These are phyloP conservation scores for Canavalia gladiata DNA, from an alignment of 306 rosid species.

Conservation along the genomic window DNA sequence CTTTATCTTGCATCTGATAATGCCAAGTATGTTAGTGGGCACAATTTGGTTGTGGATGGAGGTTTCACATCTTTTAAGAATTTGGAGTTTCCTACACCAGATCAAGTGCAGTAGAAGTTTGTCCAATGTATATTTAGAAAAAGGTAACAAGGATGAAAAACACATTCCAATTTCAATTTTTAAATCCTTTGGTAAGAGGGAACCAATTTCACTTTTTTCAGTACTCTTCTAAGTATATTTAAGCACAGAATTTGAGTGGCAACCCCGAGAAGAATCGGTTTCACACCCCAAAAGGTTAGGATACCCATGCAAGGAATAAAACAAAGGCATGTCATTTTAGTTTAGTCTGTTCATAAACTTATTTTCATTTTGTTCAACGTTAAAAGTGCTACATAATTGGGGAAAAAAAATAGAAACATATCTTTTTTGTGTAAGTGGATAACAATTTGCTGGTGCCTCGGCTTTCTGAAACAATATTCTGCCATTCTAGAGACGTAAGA, in stretches of 20 bases:
- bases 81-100: constrained; percentile 59
- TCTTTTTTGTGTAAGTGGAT: too few species aligned
- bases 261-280: neutral
- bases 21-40: constrained; percentile 85
- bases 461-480: too few species aligned
- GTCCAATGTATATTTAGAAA: constrained; percentile 12
- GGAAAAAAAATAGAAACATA: too few species aligned
- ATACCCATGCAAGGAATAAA: neutral
- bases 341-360: neutral
- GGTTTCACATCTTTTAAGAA: constrained; percentile 86
- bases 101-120: constrained; percentile 57
- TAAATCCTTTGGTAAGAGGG: neutral
- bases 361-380: neutral
- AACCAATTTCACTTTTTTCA: neutral
- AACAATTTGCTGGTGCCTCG: too few species aligned
- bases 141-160: constrained; percentile 19
- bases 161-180: neutral
- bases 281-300: constrained; percentile 1
- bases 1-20: constrained; percentile 83
- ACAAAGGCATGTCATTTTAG: neutral
- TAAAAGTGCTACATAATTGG: neutral
- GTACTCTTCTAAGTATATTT: constrained; percentile 2
- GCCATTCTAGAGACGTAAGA: too few species aligned
- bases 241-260: neutral
- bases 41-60: constrained; percentile 88